Percentiles rank a stretch among this genome's conserved stretches.
Conservation (phyloP, 2,329 filamentous ascomycete genomes). For the Aureobasidium sp. region DNA sequence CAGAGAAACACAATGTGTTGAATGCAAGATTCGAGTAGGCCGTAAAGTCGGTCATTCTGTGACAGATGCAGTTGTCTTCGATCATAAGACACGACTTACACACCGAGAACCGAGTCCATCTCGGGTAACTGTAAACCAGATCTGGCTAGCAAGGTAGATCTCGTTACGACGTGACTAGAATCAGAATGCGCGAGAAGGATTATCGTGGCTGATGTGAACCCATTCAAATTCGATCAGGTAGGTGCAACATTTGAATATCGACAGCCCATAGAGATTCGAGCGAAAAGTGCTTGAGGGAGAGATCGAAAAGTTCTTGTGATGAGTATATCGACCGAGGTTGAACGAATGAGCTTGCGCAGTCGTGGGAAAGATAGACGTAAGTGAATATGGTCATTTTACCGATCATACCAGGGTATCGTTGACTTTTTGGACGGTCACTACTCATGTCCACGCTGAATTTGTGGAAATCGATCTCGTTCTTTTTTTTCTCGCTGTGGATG, state of each 20-base stretch:
- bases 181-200: neutral
- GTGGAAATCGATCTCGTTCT: neutral
- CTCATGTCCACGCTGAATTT: neutral
- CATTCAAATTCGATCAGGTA: neutral
- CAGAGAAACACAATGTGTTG: neutral
- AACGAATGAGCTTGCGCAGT: neutral
- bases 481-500: neutral
- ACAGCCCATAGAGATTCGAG: neutral
- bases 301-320: neutral
- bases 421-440: neutral
- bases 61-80: neutral
- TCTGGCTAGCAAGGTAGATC: neutral
- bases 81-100: neutral
- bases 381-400: neutral
- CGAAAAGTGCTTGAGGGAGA: neutral
- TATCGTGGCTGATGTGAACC: neutral
- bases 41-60: neutral
- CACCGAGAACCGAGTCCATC: neutral
- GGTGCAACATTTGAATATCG: neutral
- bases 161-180: neutral
- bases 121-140: neutral
- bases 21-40: neutral
- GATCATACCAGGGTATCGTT: neutral
- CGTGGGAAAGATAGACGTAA: too few species aligned
- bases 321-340: neutral